Evolutionary conservation across 2,329 filamentous ascomycete species (phyloP), one percentile per base, ranked within the genome.

Genomic region (Plenodomus tracheiphilus): DNA sequence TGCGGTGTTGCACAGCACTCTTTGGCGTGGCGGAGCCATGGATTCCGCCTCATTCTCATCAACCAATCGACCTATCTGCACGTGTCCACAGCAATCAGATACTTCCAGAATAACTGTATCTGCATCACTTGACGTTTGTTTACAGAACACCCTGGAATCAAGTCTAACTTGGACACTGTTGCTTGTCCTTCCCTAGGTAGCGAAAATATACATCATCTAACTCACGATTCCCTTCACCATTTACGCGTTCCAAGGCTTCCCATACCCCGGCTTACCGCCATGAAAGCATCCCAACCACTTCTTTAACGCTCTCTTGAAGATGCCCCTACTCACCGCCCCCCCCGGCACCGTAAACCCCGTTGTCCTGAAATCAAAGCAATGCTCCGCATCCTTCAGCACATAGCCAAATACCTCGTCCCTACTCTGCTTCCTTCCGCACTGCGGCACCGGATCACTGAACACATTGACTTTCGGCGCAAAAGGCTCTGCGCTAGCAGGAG

Each of bases 301-400:
- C n/a, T 59, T 65, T 62, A 81, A 61, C 21, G 78, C 77, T 38
- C 59, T 53, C 8, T 61, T 66, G 48, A 79, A 79, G 46, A 71
- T 64, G 20, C 61, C 56, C 39, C 73, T 66, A 10, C 69, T 73
- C 1, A 62, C 57, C 15, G 60, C 65, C 0, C 72, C 75, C 1
- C 60, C 65, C 0, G 56, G 59, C 25, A 72, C 70, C 3, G 47
- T 50, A 15, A 43, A 18, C 7, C 50, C 41, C 20, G 53, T 56
- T 2, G 62, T 62, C 34, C 68, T 62, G 44, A 81, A 76, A 62
- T 82, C 80, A 59, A 74, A 79, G 44, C 74, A 77, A 66, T 82
- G 80, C 61, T 76, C 67, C 10, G 75, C 74, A n/a, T 75, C 68
- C 3, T 59, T 41, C 47, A 81, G 63, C 10, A 79, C 58, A 52